A percentile compares a stretch with the other conserved stretches of the same genome.
These are phyloP conservation scores for Cyanidiococcus yangmingshanensis DNA, from an alignment of 23 red algal genomes.

Conservation along the genomic window DNA sequence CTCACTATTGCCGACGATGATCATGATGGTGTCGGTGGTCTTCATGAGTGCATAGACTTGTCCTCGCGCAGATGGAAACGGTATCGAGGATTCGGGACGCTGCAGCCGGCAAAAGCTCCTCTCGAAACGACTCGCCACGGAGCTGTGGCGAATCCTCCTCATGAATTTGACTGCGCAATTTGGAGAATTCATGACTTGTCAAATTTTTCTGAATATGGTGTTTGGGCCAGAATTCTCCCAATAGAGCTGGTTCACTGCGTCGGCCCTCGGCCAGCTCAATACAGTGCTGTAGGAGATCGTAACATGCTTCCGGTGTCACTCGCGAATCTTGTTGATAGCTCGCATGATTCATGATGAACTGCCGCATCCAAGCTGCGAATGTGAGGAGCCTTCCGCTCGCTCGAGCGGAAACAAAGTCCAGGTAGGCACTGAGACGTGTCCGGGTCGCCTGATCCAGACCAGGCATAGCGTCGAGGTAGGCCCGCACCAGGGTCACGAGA, in stretches of 20 bases:
- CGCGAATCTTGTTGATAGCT: constrained; percentile 57
- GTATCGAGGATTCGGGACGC: neutral
- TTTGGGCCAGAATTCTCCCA: constrained; percentile 51
- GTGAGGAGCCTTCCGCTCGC: constrained; percentile 54
- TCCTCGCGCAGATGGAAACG: neutral
- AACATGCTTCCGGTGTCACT: constrained; percentile 43
- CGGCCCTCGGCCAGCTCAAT: constrained; percentile 53
- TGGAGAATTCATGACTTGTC: neutral
- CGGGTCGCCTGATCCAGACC: constrained; percentile 38
- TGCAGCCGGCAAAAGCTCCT: neutral
- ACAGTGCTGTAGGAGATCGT: constrained; percentile 62
- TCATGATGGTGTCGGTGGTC: neutral
- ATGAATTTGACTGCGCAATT: neutral
- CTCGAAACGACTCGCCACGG: constrained; percentile 1
- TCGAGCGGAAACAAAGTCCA: constrained; percentile 83
- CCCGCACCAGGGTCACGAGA: constrained; percentile 74
- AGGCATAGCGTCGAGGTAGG: constrained; percentile 73
- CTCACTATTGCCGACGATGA: no score
- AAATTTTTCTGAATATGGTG: neutral
- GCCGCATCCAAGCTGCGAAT: constrained; percentile 60
- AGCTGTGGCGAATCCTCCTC: constrained; percentile 1
- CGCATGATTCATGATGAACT: constrained; percentile 65
- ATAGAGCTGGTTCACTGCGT: constrained; percentile 36
- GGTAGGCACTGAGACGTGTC: constrained; percentile 40
- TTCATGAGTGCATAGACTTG: neutral